Percentiles rank a stretch among this genome's conserved stretches.
These are phyloP conservation scores for Colletotrichum liriopes DNA, from an alignment of 2,329 filamentous ascomycete genomes.

Conservation along the genomic window DNA sequence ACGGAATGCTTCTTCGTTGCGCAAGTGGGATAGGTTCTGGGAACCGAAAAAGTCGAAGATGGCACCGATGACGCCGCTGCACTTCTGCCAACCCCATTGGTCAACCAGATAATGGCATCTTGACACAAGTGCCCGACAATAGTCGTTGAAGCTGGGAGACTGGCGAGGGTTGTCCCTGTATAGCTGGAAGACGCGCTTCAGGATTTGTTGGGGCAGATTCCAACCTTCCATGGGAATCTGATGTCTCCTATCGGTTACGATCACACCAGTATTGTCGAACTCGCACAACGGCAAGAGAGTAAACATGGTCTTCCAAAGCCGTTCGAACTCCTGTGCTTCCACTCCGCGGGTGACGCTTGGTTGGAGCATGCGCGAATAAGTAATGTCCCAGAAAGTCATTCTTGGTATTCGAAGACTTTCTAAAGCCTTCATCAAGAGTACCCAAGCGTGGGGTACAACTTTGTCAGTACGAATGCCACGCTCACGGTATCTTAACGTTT, in stretches of 20 bases:
- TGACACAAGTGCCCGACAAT: slow-evolving; percentile 71
- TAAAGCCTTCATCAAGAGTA: slow-evolving; percentile 69
- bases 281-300: slow-evolving; percentile 73
- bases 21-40: slow-evolving; percentile 73
- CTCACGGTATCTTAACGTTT: slow-evolving; percentile 62
- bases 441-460: slow-evolving; percentile 69
- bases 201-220: slow-evolving; percentile 69
- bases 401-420: slow-evolving; percentile 65
- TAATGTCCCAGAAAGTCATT: slow-evolving; percentile 74
- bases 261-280: slow-evolving; percentile 69
- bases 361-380: slow-evolving; percentile 60
- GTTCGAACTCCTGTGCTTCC: slow-evolving; percentile 68
- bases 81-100: slow-evolving; percentile 77
- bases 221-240: slow-evolving; percentile 69
- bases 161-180: slow-evolving; percentile 72
- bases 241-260: slow-evolving; percentile 59
- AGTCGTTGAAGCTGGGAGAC: slow-evolving; percentile 75
- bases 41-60: slow-evolving; percentile 80
- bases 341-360: slow-evolving; percentile 52
- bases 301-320: slow-evolving; percentile 72
- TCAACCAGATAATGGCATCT: slow-evolving; percentile 76
- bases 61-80: slow-evolving; percentile 70
- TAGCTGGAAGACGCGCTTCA: slow-evolving; percentile 71
- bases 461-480: slow-evolving; percentile 66
- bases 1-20: slow-evolving; percentile 74